phyloP scores from a whole-genome alignment of 495 filamentous ascomycete genomes.

The Amorphotheca resinae region DNA sequence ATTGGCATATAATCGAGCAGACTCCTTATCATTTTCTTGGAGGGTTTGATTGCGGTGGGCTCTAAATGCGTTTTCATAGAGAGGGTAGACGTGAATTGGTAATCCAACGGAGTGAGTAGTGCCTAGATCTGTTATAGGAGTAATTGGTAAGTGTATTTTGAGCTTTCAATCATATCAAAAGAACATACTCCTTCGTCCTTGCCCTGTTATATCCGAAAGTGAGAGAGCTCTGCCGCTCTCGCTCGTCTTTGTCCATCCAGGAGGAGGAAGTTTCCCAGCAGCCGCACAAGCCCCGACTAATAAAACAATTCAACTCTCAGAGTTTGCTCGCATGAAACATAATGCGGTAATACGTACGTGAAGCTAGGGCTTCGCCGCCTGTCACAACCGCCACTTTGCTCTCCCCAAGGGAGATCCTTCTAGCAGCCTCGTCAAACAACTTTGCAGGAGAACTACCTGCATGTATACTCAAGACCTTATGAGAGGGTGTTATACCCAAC shows the following conservation, averaged over 20 bases:
- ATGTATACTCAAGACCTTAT: constrained; percentile 35
- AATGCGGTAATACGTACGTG: constrained; percentile 27
- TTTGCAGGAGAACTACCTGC: constrained; percentile 41
- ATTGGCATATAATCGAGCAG: constrained; percentile 33
- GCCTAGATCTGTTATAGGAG: constrained; percentile 24
- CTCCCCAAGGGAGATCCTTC: constrained; percentile 32
- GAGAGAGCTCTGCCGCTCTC: constrained; percentile 23
- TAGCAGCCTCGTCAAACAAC: constrained; percentile 43
- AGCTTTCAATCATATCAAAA: not conserved
- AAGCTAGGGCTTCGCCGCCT: constrained; percentile 44
- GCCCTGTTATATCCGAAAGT: constrained; percentile 23
- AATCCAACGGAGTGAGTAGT: constrained; percentile 33
- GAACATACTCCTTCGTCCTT: constrained; percentile 27
- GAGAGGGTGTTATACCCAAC: constrained; percentile 27
- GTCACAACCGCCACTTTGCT: constrained; percentile 38
- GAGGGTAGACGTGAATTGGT: constrained; percentile 42
- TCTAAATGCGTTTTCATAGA: constrained; percentile 41
- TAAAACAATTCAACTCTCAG: not conserved
- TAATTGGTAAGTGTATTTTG: not conserved
- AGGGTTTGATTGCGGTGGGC: constrained; percentile 36
- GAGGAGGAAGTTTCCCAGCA: constrained; percentile 31
- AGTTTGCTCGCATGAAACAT: constrained; percentile 13
- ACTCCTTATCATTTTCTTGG: constrained; percentile 35
- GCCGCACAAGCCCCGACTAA: constrained; percentile 26
- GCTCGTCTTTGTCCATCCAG: constrained; percentile 32